Evolutionary conservation across 257 asterid species (phyloP).

Genomic region (Jacaranda mimosifolia): DNA sequence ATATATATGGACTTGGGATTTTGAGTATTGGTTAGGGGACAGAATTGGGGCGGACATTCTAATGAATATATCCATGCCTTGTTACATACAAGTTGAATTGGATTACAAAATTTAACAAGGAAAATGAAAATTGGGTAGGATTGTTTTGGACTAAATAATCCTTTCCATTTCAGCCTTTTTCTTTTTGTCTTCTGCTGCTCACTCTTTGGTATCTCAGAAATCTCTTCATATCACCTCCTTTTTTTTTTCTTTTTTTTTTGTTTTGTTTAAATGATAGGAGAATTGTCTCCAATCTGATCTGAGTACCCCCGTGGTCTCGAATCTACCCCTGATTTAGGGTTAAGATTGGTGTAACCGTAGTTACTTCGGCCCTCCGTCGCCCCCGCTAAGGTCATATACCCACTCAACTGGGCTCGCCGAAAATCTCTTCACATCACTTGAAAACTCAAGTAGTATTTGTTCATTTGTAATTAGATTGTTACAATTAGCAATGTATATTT

Average conservation of each 20-base stretch:
- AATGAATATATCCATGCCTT: slow-evolving; percentile 23
- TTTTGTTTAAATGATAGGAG: too few species aligned
- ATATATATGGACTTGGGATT: background rate
- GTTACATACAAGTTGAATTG: slow-evolving; percentile 3
- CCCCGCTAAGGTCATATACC: too few species aligned
- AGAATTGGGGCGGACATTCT: slow-evolving; percentile 53
- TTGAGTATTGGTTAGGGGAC: slow-evolving; percentile 31
- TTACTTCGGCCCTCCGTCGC: too few species aligned
- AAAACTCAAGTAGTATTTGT: slow-evolving; percentile 2
- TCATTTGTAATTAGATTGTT: slow-evolving; percentile 8
- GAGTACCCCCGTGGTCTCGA: too few species aligned
- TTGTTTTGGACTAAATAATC: background rate
- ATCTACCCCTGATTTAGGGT: too few species aligned
- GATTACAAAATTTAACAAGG: background rate
- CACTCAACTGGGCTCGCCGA: too few species aligned
- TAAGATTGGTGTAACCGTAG: too few species aligned
- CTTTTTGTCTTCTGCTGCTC: slow-evolving; percentile 1
- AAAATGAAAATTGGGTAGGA: background rate
- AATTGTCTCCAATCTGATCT: too few species aligned
- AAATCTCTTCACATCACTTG: too few species aligned
- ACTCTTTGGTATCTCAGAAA: slow-evolving; percentile 35
- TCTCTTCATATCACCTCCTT: slow-evolving; percentile 3
- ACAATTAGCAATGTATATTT: background rate
- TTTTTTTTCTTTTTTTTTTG: too few species aligned
- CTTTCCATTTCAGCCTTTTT: background rate